Percentiles rank a stretch among this genome's conserved stretches.
Evolutionary conservation across 2,329 filamentous ascomycete genomes (phyloP).

Genomic region (Stemphylium vesicarium): DNA sequence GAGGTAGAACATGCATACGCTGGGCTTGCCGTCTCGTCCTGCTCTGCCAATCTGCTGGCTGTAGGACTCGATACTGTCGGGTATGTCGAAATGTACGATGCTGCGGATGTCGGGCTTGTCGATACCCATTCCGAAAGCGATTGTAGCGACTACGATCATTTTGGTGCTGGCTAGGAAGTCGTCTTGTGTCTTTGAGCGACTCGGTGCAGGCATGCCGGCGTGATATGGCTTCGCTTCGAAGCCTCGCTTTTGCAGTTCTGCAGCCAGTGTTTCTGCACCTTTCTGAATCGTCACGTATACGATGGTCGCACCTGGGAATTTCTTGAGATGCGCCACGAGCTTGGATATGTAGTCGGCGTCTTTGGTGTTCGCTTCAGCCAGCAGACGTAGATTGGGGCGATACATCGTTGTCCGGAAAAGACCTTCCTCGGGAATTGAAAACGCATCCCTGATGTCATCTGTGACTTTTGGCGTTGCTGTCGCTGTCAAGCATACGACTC

Average conservation of each 20-base stretch:
- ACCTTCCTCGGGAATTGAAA: conserved; percentile 72
- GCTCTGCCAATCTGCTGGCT: conserved; percentile 96
- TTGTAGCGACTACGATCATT: conserved; percentile 93
- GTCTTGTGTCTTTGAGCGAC: conserved; percentile 74
- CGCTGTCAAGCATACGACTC: conserved; percentile 76
- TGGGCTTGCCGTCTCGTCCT: conserved; percentile 80
- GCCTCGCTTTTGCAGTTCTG: conserved; percentile 65
- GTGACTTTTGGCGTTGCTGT: conserved; percentile 82
- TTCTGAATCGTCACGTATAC: conserved; percentile 67
- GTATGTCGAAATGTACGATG: conserved; percentile 88
- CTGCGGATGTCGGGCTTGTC: conserved; percentile 96
- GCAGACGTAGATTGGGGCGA: conserved; percentile 63
- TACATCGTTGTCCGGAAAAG: conserved; percentile 67
- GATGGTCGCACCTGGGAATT: conserved; percentile 62
- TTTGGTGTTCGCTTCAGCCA: conserved; percentile 66
- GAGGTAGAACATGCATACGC: conserved; percentile 65
- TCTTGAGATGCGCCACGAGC: conserved; percentile 59
- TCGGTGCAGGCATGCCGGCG: conserved; percentile 70
- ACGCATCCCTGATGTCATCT: conserved; percentile 84
- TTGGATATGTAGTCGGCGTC: conserved; percentile 76
- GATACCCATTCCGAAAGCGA: conserved; percentile 98
- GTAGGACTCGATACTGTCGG: conserved; percentile 94
- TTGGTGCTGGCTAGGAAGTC: conserved; percentile 78
- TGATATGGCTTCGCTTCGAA: conserved; percentile 86
- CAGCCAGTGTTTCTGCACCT: conserved; percentile 67